phyloP scores from a whole-genome alignment of 2,329 filamentous ascomycete species.

The Penicillium occitanis region DNA sequence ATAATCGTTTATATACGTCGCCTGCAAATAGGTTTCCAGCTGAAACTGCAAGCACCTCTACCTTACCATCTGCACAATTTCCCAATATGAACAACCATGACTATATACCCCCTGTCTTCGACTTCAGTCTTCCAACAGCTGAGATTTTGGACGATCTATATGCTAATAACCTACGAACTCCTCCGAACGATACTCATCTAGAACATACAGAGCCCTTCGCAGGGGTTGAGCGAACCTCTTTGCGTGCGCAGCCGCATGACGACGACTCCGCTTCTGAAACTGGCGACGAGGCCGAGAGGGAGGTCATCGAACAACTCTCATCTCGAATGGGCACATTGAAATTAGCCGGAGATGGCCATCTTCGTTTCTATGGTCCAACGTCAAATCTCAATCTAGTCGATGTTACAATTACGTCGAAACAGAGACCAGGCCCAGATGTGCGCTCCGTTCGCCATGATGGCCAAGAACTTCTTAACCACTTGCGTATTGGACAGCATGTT shows the following conservation, averaged over 20 bases:
- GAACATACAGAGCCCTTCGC: not conserved
- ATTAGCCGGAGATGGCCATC: slow-evolving; percentile 44
- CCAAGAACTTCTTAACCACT: slow-evolving; percentile 43
- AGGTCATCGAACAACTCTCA: slow-evolving; percentile 47
- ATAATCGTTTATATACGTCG: not conserved
- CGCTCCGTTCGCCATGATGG: slow-evolving; percentile 42
- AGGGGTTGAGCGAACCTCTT: not conserved
- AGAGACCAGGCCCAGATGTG: slow-evolving; percentile 38
- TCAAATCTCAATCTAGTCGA: slow-evolving; percentile 48
- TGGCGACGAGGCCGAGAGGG: slow-evolving; percentile 40
- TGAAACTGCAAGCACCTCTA: not conserved
- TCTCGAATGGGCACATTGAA: slow-evolving; percentile 48
- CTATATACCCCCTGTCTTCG: slow-evolving; percentile 15
- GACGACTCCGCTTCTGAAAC: slow-evolving; percentile 29
- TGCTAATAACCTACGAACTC: slow-evolving; percentile 31
- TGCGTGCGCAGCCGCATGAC: slow-evolving; percentile 21
- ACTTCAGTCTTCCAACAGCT: slow-evolving; percentile 38
- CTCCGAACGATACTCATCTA: not conserved
- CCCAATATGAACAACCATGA: not conserved
- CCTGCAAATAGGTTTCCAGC: not conserved
- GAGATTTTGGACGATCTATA: slow-evolving; percentile 39
- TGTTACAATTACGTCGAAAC: slow-evolving; percentile 35
- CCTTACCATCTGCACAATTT: slow-evolving; percentile 4
- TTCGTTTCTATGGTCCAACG: slow-evolving; percentile 48
- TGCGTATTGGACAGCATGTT: slow-evolving; percentile 44